Evolutionary conservation across 176 grass and related monocot genomes (phyloP).

Genomic region (Coix lacrymajobi): DNA sequence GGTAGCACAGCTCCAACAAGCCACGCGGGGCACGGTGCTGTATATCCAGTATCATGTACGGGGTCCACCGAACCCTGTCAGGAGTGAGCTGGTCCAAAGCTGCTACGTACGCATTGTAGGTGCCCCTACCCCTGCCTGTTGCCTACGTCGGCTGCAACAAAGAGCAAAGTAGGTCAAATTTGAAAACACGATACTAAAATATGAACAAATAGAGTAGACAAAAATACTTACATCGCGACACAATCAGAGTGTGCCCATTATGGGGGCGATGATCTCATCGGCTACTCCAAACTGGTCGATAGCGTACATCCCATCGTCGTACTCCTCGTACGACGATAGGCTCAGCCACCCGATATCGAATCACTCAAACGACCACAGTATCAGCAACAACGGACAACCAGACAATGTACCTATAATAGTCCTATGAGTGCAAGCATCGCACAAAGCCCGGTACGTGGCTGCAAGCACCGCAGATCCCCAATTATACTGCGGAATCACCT

Average conservation of each 20-base stretch:
- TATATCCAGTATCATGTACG: neutral
- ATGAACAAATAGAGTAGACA: neutral
- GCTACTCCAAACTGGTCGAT: neutral
- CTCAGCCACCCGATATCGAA: neutral
- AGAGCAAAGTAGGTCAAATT: no score
- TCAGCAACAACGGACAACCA: neutral
- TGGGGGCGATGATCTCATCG: neutral
- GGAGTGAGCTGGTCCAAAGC: neutral
- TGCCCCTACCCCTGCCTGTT: neutral
- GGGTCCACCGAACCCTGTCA: neutral
- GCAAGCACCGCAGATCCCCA: neutral
- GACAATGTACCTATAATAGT: neutral
- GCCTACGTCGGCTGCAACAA: neutral
- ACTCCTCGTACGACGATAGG: neutral
- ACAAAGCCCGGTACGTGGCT: neutral
- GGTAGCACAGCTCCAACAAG: neutral
- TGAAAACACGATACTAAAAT: neutral
- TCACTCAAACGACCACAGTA: neutral
- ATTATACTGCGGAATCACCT: neutral
- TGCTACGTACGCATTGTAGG: neutral
- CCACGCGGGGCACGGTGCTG: neutral
- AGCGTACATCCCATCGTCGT: neutral
- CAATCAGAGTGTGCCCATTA: neutral
- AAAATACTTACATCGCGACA: neutral
- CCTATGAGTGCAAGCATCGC: neutral